Base-by-base conservation (phyloP, 495 filamentous ascomycete genomes). In the Tuber calosporum region DNA sequence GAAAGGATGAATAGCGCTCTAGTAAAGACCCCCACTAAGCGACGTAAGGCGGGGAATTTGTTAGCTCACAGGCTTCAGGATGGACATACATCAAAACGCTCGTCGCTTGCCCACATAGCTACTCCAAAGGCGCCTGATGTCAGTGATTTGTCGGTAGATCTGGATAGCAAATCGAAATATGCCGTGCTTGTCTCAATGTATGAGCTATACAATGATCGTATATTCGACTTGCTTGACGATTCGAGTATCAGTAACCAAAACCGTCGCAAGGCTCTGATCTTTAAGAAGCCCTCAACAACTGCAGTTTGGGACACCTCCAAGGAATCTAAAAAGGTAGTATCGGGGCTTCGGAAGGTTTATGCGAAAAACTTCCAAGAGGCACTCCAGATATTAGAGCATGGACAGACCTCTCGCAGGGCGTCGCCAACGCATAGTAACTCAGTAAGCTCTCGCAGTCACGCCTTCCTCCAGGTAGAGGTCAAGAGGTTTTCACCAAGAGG, bases 201-300 rank as follows among this genome's bases (percentile, higher is more conserved):
- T 83, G 96, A 99, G 83, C 95, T 99, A 26, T 97, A 99, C 84
- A 98, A 98, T 82, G 95, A 99, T 82, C 89, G 94, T 19, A 97
- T 99, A 70, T 99, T 95, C 79, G 95, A 99, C 80, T 89, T 99
- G 4, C 84, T 99, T 1, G 90, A 91, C 1, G 85, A 69, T 84
- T 83, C 72, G 82, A 81, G 17, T 26, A 34, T 83, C 83, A 26
- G 82, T 83, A 9, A 87, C 83, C 62, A 90, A 90, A 0, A 93
- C 96, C 73, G 79, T 38, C 79, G 80, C 17, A 81, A 79, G 67
- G 77, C 79, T n/a, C 70, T 81, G 22, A 73, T 81, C 30, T 81
- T 81, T 72, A 80, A 75, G 45, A 77, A 74, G n/a, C 74, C 79
- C 22, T 79, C 76, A 15, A 72, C 78, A 67, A 72, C 78, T 68